Evolutionary conservation across 208 protist species (phyloP), one percentile per base, ranked within the genome.

Genomic region (Acanthamoeba lugdunensis): DNA sequence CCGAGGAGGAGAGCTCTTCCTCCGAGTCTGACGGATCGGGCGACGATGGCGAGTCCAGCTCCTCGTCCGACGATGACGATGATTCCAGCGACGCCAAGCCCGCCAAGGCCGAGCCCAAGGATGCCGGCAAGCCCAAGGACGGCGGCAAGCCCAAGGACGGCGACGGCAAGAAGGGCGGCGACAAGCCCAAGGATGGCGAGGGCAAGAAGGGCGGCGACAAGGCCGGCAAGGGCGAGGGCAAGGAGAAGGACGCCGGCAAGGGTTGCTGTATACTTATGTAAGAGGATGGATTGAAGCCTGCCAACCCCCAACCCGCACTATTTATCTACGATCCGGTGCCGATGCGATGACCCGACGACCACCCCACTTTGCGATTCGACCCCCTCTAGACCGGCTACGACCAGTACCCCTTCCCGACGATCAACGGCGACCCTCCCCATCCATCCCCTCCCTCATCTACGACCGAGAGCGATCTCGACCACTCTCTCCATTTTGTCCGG

Each of bases 261-360:
- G 69, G 69, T 77, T 77, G 69, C 69, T 77, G 69, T 77, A 77
- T 77, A 77, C 69, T 77, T 77, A 77, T 77, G 69, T 77, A 77
- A 77, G 69, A 77, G 30, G 30, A 77, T 77, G 69, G 69, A 77
- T 45, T 77, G 37, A 33, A 77, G 18, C 14, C 69, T 45, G 16
- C 0, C 65, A 11, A 14, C 25, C 65, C 25, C 21, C 58, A 8
- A 65, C 11, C 58, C 21, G 21, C 58, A 65, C 23, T 65, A 65
- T 65, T 65, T 65, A 65, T 65, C 14, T 65, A 65, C 58, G 58
- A 65, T 18, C 58, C 58, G 58, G 58, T 65, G 58, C 58, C 58
- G 58, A n/a, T 54, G 50, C 50, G 50, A 54, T 16, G 50, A 54
- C 50, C 50, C 13, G 14, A 9, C 8, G 50, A 54, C 50, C 50